Evolutionary conservation across 106 monocot genomes (phyloP).

Genomic region (Dendrobium nobile): DNA sequence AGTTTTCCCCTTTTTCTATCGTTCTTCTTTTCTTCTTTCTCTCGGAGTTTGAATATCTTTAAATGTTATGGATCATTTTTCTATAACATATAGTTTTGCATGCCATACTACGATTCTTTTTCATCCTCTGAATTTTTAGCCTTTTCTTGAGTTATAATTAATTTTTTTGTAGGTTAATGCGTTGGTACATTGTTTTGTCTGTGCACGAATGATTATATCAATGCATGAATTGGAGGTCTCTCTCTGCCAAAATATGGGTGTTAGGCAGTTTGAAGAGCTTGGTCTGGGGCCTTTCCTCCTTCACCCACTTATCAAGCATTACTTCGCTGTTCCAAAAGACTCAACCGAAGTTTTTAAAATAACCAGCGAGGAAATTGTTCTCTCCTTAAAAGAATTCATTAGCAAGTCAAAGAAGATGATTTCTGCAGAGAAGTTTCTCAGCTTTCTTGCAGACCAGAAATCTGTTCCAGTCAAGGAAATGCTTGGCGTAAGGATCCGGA

Average conservation of each 20-base stretch:
- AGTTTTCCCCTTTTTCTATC: no score
- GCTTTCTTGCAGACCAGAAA: conserved; percentile 51
- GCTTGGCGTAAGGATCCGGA: conserved; percentile 76
- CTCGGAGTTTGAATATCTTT: no score
- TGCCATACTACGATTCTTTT: neutral
- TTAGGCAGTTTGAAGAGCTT: conserved; percentile 73
- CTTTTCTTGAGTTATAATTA: neutral
- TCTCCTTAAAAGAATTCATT: conserved; percentile 27
- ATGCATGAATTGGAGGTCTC: conserved; percentile 68
- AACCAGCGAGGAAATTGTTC: conserved; percentile 54
- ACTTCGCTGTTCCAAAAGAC: conserved; percentile 56
- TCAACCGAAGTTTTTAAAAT: conserved; percentile 48
- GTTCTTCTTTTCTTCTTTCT: no score
- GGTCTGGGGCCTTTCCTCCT: conserved; percentile 66
- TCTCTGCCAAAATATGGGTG: conserved; percentile 71
- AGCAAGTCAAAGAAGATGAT: conserved; percentile 30
- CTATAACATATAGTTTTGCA: neutral
- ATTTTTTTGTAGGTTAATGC: conserved; percentile 53
- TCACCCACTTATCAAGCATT: conserved; percentile 59
- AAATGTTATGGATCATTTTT: no score
- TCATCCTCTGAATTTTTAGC: neutral
- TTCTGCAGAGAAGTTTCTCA: conserved; percentile 43
- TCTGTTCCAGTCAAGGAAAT: conserved; percentile 46
- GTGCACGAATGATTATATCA: conserved; percentile 48
- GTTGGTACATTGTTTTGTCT: conserved; percentile 88